Base-by-base conservation (phyloP, 345 rosid genomes). In the Salix brachista region DNA sequence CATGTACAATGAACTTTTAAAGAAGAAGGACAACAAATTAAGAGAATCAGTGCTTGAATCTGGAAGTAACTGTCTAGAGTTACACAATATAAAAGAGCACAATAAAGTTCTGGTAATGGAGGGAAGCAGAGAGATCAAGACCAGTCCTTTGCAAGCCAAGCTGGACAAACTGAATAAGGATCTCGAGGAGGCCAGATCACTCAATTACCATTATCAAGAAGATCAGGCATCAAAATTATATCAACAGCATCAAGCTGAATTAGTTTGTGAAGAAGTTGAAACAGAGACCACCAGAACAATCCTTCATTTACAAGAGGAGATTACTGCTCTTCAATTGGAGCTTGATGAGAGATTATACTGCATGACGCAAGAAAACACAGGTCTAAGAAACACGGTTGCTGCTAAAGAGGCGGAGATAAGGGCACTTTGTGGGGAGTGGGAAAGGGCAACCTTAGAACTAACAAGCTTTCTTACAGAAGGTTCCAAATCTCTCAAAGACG, bases 401-500 rank as follows among this genome's bases (percentile, higher is more conserved):
- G 87, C 86, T 67, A 89, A 87, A 82, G 97, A 92, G 79, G 89
- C 81, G 73, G 92, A 92, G 72, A 78, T 84, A 67, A 83, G 69
- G 79, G 37, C 78, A 71, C 84, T 87, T 69, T 72, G 83, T 80
- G 78, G 76, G 79, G 92, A 88, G 77, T 94, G 98, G 98, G 98
- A 92, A 87, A 91, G 78, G 85, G 95, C 92, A 71, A 89, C 89
- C 75, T 80, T 91, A 73, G 97, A 94, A 75, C 88, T 92, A 52
- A 92, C 97, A 42, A 89, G 75, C 80, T 94, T 94, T 84, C 92
- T 94, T 58, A 70, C 88, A 32, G 94, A 91, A 81, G 94, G 98
- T 78, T 91, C 97, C 79, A 91, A 88, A 83, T 94, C 97, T 71
- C 91, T 94, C 68, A 86, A 83, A 77, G 94, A 88, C 84, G 98